Conservation (phyloP, 495 filamentous ascomycete species). For the Parathielavia appendiculata region DNA sequence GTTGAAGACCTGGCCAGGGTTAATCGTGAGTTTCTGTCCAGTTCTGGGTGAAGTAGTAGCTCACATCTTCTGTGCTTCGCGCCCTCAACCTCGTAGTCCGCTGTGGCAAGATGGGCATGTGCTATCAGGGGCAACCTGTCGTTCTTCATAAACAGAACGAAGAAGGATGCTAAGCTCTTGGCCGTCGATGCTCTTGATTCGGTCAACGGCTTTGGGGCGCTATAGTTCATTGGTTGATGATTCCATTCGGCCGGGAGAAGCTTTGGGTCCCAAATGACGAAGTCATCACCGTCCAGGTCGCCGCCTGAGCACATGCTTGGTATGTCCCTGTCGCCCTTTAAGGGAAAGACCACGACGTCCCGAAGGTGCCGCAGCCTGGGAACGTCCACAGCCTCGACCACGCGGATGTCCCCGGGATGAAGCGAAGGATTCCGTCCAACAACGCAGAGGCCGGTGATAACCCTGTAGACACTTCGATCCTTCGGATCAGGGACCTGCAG, state of each 20-base stretch:
- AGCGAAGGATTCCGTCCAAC: constrained; percentile 91
- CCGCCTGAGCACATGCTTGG: constrained; percentile 94
- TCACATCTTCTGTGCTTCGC: constrained; percentile 62
- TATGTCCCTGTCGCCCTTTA: constrained; percentile 76
- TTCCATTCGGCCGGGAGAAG: constrained; percentile 69
- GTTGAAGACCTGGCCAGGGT: constrained; percentile 45
- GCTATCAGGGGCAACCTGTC: constrained; percentile 77
- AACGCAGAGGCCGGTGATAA: constrained; percentile 75
- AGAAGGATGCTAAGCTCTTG: constrained; percentile 73
- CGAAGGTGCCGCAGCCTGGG: constrained; percentile 66
- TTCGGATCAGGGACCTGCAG: constrained; percentile 62
- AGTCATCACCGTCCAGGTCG: constrained; percentile 95
- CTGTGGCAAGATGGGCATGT: constrained; percentile 72
- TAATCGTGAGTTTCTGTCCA: not conserved
- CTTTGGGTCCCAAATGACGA: constrained; percentile 85
- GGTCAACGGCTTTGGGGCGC: constrained; percentile 43
- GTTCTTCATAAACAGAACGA: constrained; percentile 91
- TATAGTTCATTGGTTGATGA: constrained; percentile 68
- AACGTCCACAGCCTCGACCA: constrained; percentile 77
- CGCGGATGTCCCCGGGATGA: constrained; percentile 87
- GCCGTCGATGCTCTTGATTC: constrained; percentile 57
- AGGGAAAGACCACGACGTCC: constrained; percentile 83
- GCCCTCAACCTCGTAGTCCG: constrained; percentile 58
- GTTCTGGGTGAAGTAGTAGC: not conserved
- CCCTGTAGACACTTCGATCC: constrained; percentile 47